These are phyloP conservation scores for Acacia acuminata DNA, from an alignment of 306 rosid species.

Conservation along the genomic window DNA sequence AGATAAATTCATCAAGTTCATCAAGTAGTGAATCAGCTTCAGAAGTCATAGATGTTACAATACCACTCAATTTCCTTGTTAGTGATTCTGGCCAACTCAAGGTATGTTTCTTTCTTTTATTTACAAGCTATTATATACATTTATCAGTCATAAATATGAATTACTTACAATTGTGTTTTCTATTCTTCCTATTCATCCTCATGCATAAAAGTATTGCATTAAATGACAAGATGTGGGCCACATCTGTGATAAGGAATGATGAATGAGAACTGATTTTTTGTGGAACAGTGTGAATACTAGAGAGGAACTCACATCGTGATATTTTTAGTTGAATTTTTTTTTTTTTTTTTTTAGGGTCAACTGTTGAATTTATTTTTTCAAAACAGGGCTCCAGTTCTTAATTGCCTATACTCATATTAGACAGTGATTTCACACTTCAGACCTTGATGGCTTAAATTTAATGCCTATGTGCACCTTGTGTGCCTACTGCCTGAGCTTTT, in stretches of 20 bases:
- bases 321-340: conserved; percentile 3
- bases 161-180: neutral
- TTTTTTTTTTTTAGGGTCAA: too few relatives aligned
- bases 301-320: neutral
- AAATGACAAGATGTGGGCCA: conserved; percentile 11
- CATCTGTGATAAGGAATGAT: conserved; percentile 6
- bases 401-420: neutral
- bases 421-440: neutral
- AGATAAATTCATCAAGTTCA: conserved; percentile 48
- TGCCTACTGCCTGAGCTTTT: neutral
- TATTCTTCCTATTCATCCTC: conserved; percentile 3
- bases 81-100: conserved; percentile 84
- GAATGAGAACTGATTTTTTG: neutral
- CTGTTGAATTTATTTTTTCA: neutral
- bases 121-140: conserved; percentile 1
- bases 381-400: neutral
- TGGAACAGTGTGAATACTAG: neutral
- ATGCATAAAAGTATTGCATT: conserved; percentile 6
- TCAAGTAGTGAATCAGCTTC: conserved; percentile 52
- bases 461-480: neutral
- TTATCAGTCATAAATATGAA: neutral
- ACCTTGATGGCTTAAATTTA: neutral
- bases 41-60: conserved; percentile 73
- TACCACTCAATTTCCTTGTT: conserved; percentile 88
- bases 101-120: conserved; percentile 44